A percentile compares a stretch with the other conserved stretches of the same genome.
Conservation (phyloP, 768 basidiomycete genomes). For the Rhodocollybia butyracea region DNA sequence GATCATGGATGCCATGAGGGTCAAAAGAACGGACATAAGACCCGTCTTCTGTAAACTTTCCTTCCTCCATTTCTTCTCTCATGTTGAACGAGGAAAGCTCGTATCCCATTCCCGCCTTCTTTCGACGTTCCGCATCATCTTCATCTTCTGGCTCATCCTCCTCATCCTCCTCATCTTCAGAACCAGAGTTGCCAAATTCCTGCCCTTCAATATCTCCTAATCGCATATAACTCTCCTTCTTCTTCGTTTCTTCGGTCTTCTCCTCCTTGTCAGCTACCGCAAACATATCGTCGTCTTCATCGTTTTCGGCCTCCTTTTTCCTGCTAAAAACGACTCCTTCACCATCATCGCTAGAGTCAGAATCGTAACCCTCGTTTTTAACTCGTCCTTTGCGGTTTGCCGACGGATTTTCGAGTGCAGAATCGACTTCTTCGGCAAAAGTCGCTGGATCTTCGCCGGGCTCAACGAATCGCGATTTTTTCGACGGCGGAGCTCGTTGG, state of each 20-base stretch:
- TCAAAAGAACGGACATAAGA: constrained; percentile 84
- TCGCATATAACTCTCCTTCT: constrained; percentile 73
- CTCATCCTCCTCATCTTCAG: constrained; percentile 38
- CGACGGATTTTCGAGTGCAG: constrained; percentile 64
- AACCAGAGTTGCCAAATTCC: constrained; percentile 65
- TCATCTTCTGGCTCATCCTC: constrained; percentile 66
- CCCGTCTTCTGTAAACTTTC: constrained; percentile 94
- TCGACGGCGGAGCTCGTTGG: constrained; percentile 35
- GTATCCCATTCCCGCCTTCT: constrained; percentile 89
- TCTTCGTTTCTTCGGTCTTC: constrained; percentile 37
- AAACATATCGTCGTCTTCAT: constrained; percentile 81
- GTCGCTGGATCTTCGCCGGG: constrained; percentile 70
- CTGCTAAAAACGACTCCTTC: constrained; percentile 91
- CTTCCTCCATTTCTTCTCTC: constrained; percentile 98
- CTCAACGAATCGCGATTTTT: constrained; percentile 79
- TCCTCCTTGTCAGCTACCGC: constrained; percentile 60
- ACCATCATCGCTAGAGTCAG: constrained; percentile 91
- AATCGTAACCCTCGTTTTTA: constrained; percentile 86
- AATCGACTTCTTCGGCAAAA: constrained; percentile 79
- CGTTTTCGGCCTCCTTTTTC: constrained; percentile 56
- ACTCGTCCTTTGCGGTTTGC: constrained; percentile 67
- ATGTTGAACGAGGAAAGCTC: constrained; percentile 97
- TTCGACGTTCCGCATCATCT: constrained; percentile 70
- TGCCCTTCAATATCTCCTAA: constrained; percentile 97
- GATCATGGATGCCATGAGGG: constrained; percentile 88